A percentile compares a stretch with the other conserved stretches of the same genome.
Evolutionary conservation across 2,329 filamentous ascomycete species (phyloP).

Genomic region (Hypoxylon rubiginosum): DNA sequence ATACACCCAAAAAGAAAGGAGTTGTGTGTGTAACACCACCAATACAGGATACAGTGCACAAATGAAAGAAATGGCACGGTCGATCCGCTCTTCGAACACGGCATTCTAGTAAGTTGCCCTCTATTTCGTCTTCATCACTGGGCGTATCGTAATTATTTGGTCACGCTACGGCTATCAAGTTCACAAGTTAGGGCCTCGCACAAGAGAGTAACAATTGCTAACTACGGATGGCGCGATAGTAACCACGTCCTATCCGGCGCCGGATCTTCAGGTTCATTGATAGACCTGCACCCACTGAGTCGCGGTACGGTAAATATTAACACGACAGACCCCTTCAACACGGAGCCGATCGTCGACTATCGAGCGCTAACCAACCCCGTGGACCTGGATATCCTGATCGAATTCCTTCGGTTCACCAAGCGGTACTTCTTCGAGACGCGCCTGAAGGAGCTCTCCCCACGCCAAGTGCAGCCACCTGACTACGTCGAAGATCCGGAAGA

Average conservation of each 20-base stretch:
- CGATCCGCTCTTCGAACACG: constrained; percentile 53
- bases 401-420: constrained; percentile 55
- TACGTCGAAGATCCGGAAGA: constrained; percentile 52
- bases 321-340: constrained; percentile 54
- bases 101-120: constrained; percentile 49
- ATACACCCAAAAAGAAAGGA: neutral
- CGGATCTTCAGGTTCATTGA: constrained; percentile 44
- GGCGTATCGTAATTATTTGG: neutral
- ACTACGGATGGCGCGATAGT: constrained; percentile 17
- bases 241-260: constrained; percentile 51
- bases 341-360: constrained; percentile 57
- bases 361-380: constrained; percentile 56
- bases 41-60: constrained; percentile 54
- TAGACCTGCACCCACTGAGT: constrained; percentile 53
- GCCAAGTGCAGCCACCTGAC: constrained; percentile 51
- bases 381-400: constrained; percentile 55
- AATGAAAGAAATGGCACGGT: constrained; percentile 54
- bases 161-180: neutral
- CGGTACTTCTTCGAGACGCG: constrained; percentile 55
- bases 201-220: constrained; percentile 23
- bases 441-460: constrained; percentile 51
- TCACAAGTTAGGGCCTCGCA: neutral
- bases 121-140: neutral
- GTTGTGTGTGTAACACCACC: neutral
- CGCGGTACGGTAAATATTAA: constrained; percentile 57